Percentiles rank a stretch among this genome's conserved stretches.
Evolutionary conservation across 106 monocot species (phyloP).

Genomic region (Dendrobium nobile): DNA sequence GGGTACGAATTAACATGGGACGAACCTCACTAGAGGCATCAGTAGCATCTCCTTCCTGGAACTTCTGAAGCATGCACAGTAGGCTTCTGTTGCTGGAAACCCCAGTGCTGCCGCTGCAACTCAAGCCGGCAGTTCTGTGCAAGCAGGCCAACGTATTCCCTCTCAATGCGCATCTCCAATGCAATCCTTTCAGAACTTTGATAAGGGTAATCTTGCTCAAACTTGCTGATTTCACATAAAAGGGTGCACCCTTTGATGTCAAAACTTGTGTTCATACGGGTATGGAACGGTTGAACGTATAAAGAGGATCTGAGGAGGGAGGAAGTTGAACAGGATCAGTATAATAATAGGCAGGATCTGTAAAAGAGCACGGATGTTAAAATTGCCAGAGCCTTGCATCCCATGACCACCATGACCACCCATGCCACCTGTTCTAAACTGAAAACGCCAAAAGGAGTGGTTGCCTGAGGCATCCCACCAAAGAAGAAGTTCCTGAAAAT

Average conservation of each 20-base stretch:
- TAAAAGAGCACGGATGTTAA: slow-evolving; percentile 40
- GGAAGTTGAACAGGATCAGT: slow-evolving; percentile 67
- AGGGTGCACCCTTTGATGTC: slow-evolving; percentile 60
- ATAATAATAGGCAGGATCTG: slow-evolving; percentile 77
- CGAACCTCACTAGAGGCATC: not conserved
- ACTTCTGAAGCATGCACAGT: slow-evolving; percentile 85
- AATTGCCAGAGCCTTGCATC: slow-evolving; percentile 28
- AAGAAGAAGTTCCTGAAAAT: slow-evolving; percentile 81
- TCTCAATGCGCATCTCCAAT: slow-evolving; percentile 71
- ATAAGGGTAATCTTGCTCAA: slow-evolving; percentile 74
- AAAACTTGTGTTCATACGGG: slow-evolving; percentile 63
- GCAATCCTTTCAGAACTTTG: slow-evolving; percentile 40
- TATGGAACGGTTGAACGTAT: slow-evolving; percentile 41
- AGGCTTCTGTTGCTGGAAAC: slow-evolving; percentile 42
- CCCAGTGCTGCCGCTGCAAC: slow-evolving; percentile 80
- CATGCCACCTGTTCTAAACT: slow-evolving; percentile 78
- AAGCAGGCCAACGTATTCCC: slow-evolving; percentile 62
- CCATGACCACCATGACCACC: slow-evolving; percentile 24
- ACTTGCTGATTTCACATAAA: slow-evolving; percentile 68
- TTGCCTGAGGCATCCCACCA: slow-evolving; percentile 44
- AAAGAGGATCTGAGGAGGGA: slow-evolving; percentile 69
- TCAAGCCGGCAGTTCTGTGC: slow-evolving; percentile 79
- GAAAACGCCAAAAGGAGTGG: slow-evolving; percentile 57
- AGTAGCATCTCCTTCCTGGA: slow-evolving; percentile 23
- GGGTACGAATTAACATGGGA: not conserved